Conservation (phyloP, 2,329 filamentous ascomycete genomes). For the Emmonsiellopsis sp. region DNA sequence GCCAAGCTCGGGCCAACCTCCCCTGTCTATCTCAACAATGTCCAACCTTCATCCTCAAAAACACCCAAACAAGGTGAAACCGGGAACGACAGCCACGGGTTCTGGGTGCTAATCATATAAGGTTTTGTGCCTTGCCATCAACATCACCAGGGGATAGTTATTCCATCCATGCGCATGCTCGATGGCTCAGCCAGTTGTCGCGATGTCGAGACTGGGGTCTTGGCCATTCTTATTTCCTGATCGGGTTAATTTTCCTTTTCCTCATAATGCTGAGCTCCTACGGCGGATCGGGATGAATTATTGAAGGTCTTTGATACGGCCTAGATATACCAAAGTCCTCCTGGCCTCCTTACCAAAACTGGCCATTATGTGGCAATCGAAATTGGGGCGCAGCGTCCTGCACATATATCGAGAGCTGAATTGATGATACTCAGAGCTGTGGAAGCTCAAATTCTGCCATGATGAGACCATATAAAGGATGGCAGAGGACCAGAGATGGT, state of each 20-base stretch:
- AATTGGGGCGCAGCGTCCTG: neutral
- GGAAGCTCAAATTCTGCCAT: neutral
- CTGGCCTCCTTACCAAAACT: neutral
- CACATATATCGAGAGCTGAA: neutral
- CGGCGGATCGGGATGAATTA: neutral
- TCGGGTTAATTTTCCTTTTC: neutral
- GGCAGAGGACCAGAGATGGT: neutral
- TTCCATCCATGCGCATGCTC: too few species aligned
- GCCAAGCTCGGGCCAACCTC: too few species aligned
- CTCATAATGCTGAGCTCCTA: neutral
- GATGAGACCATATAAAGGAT: neutral
- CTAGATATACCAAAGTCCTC: neutral
- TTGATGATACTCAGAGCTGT: neutral
- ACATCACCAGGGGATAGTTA: too few species aligned
- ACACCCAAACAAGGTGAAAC: too few species aligned
- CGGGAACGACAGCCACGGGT: too few species aligned
- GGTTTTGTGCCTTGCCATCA: too few species aligned
- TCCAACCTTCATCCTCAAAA: too few species aligned
- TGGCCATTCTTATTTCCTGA: slow-evolving; percentile 2
- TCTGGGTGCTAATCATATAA: too few species aligned
- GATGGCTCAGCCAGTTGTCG: too few species aligned
- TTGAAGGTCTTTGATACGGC: neutral
- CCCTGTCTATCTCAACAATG: too few species aligned
- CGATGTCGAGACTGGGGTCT: neutral
- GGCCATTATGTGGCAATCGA: neutral